Percentiles rank a stretch among this genome's conserved stretches.
Conservation (phyloP, 2,329 filamentous ascomycete genomes). For the Elsinoe batatas region DNA sequence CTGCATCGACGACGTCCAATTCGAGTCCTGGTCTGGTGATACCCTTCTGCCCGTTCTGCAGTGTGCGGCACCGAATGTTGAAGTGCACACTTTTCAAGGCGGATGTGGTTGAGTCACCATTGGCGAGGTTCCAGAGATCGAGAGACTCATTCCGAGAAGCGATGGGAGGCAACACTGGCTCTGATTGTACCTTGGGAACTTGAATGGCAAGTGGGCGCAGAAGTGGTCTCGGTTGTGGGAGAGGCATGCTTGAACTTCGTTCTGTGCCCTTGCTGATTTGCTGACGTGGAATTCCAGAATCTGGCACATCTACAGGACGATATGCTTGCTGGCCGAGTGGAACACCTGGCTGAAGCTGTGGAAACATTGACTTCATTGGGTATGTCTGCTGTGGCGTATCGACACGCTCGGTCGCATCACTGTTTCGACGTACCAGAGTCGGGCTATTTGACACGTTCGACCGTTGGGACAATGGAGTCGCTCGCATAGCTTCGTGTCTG, state of each 20-base stretch:
- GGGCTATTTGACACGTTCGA: constrained; percentile 12
- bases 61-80: background rate
- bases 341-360: constrained; percentile 59
- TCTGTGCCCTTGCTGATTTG: constrained; percentile 3
- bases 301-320: constrained; percentile 29
- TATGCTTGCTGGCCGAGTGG: constrained; percentile 60
- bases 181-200: constrained; percentile 14
- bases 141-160: background rate
- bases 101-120: background rate
- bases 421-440: constrained; percentile 13
- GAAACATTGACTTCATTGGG: constrained; percentile 54
- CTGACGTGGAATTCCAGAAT: background rate
- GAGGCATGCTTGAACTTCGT: background rate
- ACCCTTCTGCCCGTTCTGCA: constrained; percentile 4
- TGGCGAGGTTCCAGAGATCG: constrained; percentile 13
- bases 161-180: background rate
- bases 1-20: background rate
- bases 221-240: background rate
- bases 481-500: background rate
- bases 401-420: constrained; percentile 1
- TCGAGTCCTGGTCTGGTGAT: constrained; percentile 6
- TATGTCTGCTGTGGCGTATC: constrained; percentile 1
- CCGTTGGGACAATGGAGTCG: background rate
- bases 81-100: constrained; percentile 2
- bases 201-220: background rate